A percentile compares a stretch with the other conserved stretches of the same genome.
These are phyloP conservation scores for Pyrenula massariospora DNA, from an alignment of 495 filamentous ascomycete genomes.

Conservation along the genomic window DNA sequence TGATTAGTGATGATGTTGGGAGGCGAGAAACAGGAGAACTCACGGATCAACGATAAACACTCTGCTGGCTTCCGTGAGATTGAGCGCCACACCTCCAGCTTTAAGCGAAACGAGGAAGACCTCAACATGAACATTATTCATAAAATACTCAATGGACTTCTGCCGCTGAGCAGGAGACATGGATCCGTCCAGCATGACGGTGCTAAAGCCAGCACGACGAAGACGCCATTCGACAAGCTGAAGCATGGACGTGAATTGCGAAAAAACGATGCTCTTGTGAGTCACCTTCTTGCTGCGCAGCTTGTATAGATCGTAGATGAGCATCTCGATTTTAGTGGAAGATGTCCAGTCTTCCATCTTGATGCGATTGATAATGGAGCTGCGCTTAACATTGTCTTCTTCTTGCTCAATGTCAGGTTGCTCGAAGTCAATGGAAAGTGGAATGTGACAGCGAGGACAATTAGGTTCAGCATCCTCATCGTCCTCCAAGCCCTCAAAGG, in stretches of 20 bases:
- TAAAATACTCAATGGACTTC: constrained; percentile 86
- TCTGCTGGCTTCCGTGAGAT: constrained; percentile 83
- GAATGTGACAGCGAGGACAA: constrained; percentile 86
- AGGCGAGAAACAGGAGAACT: constrained; percentile 20
- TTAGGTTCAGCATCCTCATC: constrained; percentile 44
- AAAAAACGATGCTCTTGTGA: constrained; percentile 74
- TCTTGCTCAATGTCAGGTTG: constrained; percentile 90
- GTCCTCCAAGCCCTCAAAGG: constrained; percentile 37
- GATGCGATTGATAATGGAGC: constrained; percentile 92
- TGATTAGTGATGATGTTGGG: not conserved
- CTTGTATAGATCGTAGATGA: constrained; percentile 85
- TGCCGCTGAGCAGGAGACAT: constrained; percentile 92
- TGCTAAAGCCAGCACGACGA: constrained; percentile 87
- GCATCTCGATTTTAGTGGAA: constrained; percentile 92
- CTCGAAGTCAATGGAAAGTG: constrained; percentile 80
- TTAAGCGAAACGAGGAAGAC: constrained; percentile 92
- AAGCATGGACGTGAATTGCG: constrained; percentile 61
- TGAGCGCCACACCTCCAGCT: constrained; percentile 89
- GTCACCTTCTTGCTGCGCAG: constrained; percentile 82
- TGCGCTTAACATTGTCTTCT: constrained; percentile 72
- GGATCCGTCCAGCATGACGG: constrained; percentile 90
- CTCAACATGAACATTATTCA: constrained; percentile 84
- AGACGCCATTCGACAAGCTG: constrained; percentile 90
- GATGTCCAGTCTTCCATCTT: constrained; percentile 96
- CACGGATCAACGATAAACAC: constrained; percentile 94